Evolutionary conservation across 208 protist genomes (phyloP).

Genomic region (Leptomonas pyrrhocoris): DNA sequence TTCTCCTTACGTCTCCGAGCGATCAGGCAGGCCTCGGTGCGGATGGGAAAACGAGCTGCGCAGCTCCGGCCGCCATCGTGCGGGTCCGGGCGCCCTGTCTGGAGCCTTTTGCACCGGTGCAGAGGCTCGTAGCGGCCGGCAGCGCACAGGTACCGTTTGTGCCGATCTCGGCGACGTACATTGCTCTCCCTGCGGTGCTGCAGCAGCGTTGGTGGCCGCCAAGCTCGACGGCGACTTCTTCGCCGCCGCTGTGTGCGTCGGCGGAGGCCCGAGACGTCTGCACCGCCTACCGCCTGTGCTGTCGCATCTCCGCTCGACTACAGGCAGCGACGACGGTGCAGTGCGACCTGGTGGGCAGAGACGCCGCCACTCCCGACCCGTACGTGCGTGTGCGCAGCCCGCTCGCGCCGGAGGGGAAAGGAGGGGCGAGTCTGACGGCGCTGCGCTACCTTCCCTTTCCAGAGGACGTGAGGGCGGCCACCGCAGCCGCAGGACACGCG

Average conservation of each 20-base stretch:
- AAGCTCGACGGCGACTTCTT: not conserved
- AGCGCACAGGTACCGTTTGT: conserved; percentile 39
- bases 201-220: conserved; percentile 21
- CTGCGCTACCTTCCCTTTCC: conserved; percentile 11
- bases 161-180: conserved; percentile 26
- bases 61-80: conserved; percentile 17
- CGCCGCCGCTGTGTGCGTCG: not conserved
- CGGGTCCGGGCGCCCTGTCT: conserved; percentile 34
- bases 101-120: conserved; percentile 47
- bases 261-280: conserved; percentile 1
- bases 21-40: not conserved
- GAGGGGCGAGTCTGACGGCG: not conserved
- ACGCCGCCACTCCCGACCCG: not conserved
- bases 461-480: not conserved
- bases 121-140: conserved; percentile 36
- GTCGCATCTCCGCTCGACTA: not conserved
- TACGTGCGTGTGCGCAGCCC: conserved; percentile 26
- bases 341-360: conserved; percentile 18
- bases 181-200: conserved; percentile 12
- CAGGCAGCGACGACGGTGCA: conserved; percentile 5
- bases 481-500: not conserved
- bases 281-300: conserved; percentile 13
- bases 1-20: conserved; percentile 22
- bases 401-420: conserved; percentile 10
- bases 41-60: not conserved